These are phyloP conservation scores for Glutinoglossum americanum DNA, from an alignment of 495 filamentous ascomycete genomes.

Conservation along the genomic window DNA sequence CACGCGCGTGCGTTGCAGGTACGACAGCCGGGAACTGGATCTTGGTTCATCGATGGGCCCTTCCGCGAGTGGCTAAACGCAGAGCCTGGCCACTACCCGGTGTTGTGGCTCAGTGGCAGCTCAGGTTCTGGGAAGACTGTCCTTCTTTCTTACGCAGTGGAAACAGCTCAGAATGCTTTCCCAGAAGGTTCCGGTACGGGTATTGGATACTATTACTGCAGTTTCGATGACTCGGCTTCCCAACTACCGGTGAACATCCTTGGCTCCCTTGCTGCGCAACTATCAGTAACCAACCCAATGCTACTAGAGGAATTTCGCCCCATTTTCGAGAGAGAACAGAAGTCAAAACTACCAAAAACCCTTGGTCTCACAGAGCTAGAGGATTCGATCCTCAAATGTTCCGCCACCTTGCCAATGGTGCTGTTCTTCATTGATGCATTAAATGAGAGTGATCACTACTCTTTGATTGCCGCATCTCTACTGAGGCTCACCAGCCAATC, in stretches of 20 bases:
- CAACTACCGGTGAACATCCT: conserved; percentile 6
- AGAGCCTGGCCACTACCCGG: not conserved
- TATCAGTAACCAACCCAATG: not conserved
- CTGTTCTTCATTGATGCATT: conserved; percentile 7
- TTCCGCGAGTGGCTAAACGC: conserved; percentile 1
- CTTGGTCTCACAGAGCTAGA: not conserved
- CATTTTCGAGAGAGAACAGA: not conserved
- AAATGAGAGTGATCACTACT: conserved; percentile 3
- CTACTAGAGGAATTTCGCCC: not conserved
- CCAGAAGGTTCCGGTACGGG: not conserved
- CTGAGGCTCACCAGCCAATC: not conserved
- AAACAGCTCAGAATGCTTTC: not conserved
- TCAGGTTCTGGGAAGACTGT: conserved; percentile 7
- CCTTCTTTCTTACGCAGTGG: conserved; percentile 2
- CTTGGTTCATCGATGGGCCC: conserved; percentile 4
- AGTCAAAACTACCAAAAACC: not conserved
- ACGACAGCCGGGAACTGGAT: conserved; percentile 2
- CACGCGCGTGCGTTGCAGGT: not conserved
- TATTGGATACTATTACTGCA: conserved; percentile 5
- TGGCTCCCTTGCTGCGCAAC: conserved; percentile 5
- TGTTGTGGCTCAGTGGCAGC: conserved; percentile 5
- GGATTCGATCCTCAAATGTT: not conserved
- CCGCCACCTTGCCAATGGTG: not conserved
- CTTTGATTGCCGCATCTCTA: not conserved
- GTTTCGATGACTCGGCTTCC: conserved; percentile 1